These are phyloP conservation scores for Sphagnum contortum DNA, from an alignment of 225 moss, liverwort and hornwort genomes.

Conservation along the genomic window DNA sequence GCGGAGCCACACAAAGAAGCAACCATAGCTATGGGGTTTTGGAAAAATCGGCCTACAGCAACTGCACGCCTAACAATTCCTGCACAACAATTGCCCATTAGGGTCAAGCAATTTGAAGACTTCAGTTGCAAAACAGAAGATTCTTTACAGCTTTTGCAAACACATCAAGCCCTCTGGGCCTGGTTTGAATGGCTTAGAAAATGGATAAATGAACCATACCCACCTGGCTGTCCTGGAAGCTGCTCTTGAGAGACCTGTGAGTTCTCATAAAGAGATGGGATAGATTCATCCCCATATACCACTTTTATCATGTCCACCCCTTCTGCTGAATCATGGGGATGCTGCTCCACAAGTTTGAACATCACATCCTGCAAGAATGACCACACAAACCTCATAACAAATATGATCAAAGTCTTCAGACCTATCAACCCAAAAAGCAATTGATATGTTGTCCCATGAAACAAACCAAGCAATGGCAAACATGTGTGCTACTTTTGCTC, in stretches of 20 bases:
- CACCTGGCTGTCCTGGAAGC: slow-evolving; percentile 93
- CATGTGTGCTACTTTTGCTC: no score
- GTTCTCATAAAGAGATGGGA: slow-evolving; percentile 82
- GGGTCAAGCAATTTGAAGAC: background rate
- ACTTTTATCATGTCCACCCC: slow-evolving; percentile 77
- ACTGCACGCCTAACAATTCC: slow-evolving; percentile 96
- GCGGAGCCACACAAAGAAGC: slow-evolving; percentile 84
- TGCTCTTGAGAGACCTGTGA: slow-evolving; percentile 90
- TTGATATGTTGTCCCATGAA: no score
- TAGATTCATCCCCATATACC: slow-evolving; percentile 78
- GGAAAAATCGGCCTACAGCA: slow-evolving; percentile 85
- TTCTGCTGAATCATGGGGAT: slow-evolving; percentile 88
- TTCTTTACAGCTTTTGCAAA: no score
- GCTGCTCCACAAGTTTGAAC: slow-evolving; percentile 80
- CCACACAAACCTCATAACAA: no score
- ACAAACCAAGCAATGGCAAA: no score
- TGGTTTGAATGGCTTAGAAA: no score
- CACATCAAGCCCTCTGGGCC: no score
- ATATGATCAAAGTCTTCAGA: no score
- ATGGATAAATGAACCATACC: slow-evolving; percentile 1
- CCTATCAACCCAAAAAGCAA: no score
- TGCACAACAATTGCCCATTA: slow-evolving; percentile 26
- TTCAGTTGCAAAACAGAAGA: no score
- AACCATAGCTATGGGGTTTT: slow-evolving; percentile 89
- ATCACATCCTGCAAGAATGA: slow-evolving; percentile 32